Percentiles rank a stretch among this genome's conserved stretches.
These are phyloP conservation scores for Trametes elegans DNA, from an alignment of 768 basidiomycete genomes.

Conservation along the genomic window DNA sequence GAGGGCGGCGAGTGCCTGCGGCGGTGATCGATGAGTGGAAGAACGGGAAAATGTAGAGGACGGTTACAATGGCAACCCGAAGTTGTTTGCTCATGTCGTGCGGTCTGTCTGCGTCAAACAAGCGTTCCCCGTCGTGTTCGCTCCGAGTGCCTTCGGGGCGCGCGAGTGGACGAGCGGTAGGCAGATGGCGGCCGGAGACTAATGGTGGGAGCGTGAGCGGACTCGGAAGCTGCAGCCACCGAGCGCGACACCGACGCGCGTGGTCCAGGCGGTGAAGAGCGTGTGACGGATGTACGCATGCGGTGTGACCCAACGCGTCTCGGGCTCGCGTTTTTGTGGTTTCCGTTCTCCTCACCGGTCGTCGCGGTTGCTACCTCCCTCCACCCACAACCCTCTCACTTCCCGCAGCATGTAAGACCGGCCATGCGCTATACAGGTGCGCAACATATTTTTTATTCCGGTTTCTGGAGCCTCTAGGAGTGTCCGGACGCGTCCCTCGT, in stretches of 20 bases:
- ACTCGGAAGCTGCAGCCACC: not conserved
- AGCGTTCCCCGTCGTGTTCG: constrained; percentile 3
- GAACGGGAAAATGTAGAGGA: not conserved
- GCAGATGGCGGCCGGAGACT: not conserved
- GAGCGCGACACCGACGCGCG: too few species aligned
- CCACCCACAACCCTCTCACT: not conserved
- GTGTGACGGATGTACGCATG: too few species aligned
- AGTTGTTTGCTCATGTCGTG: constrained; percentile 4
- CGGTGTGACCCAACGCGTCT: constrained; percentile 5
- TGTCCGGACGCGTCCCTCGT: too few species aligned
- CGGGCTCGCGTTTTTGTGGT: constrained; percentile 15
- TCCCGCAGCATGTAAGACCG: too few species aligned
- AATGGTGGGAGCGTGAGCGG: not conserved
- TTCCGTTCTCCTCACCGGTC: not conserved
- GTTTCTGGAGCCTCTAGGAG: too few species aligned
- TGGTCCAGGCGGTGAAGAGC: too few species aligned
- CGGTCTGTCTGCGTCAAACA: not conserved
- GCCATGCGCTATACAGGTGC: too few species aligned
- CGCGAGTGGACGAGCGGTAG: not conserved
- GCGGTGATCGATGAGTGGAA: not conserved
- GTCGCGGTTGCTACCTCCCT: not conserved
- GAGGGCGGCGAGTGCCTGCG: constrained; percentile 46
- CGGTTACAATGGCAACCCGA: constrained; percentile 18
- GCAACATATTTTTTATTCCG: too few species aligned
- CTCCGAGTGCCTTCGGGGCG: constrained; percentile 1